These are phyloP conservation scores for Alternaria sp. DNA, from an alignment of 2,329 filamentous ascomycete genomes.

Conservation along the genomic window DNA sequence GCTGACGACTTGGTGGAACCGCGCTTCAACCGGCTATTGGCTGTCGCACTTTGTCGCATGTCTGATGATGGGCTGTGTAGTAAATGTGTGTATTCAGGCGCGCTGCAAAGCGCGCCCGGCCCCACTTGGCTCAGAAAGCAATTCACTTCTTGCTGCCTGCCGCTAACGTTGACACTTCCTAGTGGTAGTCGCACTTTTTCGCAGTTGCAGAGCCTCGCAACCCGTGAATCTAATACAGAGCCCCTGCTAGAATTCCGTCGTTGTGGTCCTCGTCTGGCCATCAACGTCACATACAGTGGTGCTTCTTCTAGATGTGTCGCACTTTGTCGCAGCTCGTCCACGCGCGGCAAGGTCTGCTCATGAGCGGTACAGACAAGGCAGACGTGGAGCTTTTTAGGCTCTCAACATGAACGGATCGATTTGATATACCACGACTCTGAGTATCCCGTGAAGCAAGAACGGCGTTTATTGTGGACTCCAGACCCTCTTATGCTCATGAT, in stretches of 20 bases:
- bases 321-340: background rate
- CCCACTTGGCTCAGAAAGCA: background rate
- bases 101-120: background rate
- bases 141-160: background rate
- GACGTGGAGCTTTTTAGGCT: no score
- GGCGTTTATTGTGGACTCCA: no score
- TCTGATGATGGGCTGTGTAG: background rate
- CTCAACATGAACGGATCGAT: no score
- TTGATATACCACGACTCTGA: no score
- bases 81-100: background rate
- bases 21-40: background rate
- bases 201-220: background rate
- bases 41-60: constrained; percentile 1
- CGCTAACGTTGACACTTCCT: no score
- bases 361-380: background rate
- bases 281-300: background rate
- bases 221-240: no score
- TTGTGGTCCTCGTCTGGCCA: no score
- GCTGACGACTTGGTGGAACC: background rate
- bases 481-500: no score
- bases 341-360: background rate
- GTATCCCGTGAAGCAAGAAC: no score
- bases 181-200: background rate
- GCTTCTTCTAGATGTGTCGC: background rate
- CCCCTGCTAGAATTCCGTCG: no score